These are phyloP conservation scores for Aspergillus neotritici DNA, from an alignment of 2,329 filamentous ascomycete genomes.

Conservation along the genomic window DNA sequence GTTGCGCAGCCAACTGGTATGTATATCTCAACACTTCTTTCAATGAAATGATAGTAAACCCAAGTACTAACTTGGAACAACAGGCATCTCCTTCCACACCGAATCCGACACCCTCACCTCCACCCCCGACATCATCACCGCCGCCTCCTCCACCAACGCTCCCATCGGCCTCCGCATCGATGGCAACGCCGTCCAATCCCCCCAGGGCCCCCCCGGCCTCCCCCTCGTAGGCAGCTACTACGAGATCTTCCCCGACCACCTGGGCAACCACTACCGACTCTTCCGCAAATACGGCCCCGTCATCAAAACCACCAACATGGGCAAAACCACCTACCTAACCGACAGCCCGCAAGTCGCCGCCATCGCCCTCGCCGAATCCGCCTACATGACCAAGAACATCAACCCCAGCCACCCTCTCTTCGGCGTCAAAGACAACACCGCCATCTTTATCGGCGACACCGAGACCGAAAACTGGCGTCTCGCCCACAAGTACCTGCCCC, in stretches of 20 bases:
- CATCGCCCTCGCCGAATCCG: slow-evolving; percentile 44
- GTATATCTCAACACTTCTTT: background rate
- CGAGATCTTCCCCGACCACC: slow-evolving; percentile 51
- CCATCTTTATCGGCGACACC: slow-evolving; percentile 23
- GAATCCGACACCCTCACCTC: slow-evolving; percentile 3
- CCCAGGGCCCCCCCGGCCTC: slow-evolving; percentile 16
- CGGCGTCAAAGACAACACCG: slow-evolving; percentile 18
- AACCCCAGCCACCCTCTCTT: slow-evolving; percentile 20
- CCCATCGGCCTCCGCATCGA: slow-evolving; percentile 19
- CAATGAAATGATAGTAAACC: too few relatives aligned
- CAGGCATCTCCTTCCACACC: slow-evolving; percentile 13
- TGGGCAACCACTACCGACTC: slow-evolving; percentile 50
- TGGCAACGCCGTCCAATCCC: slow-evolving; percentile 17
- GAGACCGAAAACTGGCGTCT: slow-evolving; percentile 24
- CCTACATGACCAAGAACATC: slow-evolving; percentile 50
- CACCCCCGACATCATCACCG: slow-evolving; percentile 5
- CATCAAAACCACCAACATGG: slow-evolving; percentile 49
- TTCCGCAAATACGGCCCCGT: slow-evolving; percentile 49
- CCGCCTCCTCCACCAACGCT: background rate
- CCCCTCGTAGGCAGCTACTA: slow-evolving; percentile 47
- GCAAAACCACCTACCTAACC: slow-evolving; percentile 45
- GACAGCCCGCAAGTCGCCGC: slow-evolving; percentile 44
- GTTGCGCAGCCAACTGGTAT: slow-evolving; percentile 44
- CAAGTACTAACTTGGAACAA: background rate
- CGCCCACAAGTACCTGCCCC: slow-evolving; percentile 57